phyloP scores from a whole-genome alignment of 2,329 filamentous ascomycete species.

The Aurifilum marmelostoma region DNA sequence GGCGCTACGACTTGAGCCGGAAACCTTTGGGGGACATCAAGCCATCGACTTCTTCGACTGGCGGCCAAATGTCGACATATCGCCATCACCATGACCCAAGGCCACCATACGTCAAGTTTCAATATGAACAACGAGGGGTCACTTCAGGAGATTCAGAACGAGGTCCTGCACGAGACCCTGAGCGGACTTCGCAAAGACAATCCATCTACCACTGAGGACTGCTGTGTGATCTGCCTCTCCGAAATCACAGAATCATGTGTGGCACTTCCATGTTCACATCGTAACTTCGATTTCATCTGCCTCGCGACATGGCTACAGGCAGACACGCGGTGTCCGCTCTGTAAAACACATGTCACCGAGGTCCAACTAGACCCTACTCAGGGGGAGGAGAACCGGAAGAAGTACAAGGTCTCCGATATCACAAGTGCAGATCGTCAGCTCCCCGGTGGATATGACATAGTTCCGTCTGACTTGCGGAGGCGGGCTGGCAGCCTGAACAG shows the following conservation, averaged over 20 bases:
- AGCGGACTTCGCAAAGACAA: conserved; percentile 40
- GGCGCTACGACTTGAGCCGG: neutral
- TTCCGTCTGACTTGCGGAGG: neutral
- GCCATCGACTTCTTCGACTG: neutral
- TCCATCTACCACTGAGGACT: conserved; percentile 36
- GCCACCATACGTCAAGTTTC: neutral
- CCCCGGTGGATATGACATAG: neutral
- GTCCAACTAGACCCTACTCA: conserved; percentile 68
- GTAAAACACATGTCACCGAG: conserved; percentile 59
- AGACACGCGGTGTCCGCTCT: conserved; percentile 76
- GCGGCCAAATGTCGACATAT: neutral
- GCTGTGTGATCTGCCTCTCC: conserved; percentile 89
- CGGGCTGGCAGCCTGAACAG: neutral
- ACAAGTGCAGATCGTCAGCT: neutral
- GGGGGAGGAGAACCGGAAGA: conserved; percentile 54
- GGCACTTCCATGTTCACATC: conserved; percentile 76
- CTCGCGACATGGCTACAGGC: conserved; percentile 80
- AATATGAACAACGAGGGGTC: conserved; percentile 13
- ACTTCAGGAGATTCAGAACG: conserved; percentile 42
- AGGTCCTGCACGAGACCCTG: conserved; percentile 50
- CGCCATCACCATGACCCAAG: neutral
- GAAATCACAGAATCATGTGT: conserved; percentile 71
- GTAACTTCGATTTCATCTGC: conserved; percentile 83
- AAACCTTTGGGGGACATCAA: neutral
- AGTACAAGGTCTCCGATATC: conserved; percentile 54